phyloP scores from a whole-genome alignment of 148 eudicot species.

The Bassia scoparia region DNA sequence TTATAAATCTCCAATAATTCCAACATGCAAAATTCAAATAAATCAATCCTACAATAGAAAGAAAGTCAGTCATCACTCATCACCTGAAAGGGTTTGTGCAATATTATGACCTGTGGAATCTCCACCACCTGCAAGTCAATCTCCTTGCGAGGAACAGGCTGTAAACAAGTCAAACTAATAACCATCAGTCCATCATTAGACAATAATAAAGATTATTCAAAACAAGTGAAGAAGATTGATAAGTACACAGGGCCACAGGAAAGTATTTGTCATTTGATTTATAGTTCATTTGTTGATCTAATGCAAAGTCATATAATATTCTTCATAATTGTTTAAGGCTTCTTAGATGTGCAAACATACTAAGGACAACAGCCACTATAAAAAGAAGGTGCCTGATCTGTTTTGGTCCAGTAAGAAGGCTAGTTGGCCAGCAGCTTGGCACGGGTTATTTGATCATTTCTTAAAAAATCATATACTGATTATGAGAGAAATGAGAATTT shows the following conservation, averaged over 20 bases:
- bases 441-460: neutral
- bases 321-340: neutral
- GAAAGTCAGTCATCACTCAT: neutral
- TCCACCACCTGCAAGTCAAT: slow-evolving; percentile 71
- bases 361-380: neutral
- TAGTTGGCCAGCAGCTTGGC: neutral
- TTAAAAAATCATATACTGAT: neutral
- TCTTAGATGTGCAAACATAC: neutral
- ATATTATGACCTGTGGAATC: slow-evolving; percentile 52
- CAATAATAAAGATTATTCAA: neutral
- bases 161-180: slow-evolving; percentile 30
- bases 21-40: neutral
- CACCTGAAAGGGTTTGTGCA: slow-evolving; percentile 85
- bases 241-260: neutral
- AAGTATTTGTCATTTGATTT: too few relatives aligned
- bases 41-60: neutral
- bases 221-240: neutral
- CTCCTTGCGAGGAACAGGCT: slow-evolving; percentile 85
- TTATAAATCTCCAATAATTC: neutral
- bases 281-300: too few relatives aligned
- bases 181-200: neutral
- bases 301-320: neutral
- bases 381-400: neutral
- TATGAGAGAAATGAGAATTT: neutral
- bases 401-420: neutral